These are phyloP conservation scores for Delitschia confertaspora DNA, from an alignment of 495 filamentous ascomycete genomes.

Conservation along the genomic window DNA sequence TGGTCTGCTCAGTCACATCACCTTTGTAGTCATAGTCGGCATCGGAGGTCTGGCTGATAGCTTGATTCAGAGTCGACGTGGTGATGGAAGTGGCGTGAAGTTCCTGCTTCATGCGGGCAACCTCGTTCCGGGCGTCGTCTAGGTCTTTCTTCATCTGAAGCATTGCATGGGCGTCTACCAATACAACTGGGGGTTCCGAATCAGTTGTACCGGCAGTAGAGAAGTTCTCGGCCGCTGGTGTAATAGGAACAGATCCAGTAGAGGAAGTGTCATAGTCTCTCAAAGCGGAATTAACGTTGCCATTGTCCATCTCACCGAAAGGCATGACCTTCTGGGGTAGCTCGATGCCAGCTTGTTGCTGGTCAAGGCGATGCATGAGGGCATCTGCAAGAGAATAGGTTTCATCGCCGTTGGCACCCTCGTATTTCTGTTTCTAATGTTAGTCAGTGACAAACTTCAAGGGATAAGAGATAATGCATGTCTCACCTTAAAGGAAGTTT, in stretches of 20 bases:
- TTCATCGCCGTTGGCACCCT: conserved; percentile 34
- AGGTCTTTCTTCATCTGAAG: conserved; percentile 62
- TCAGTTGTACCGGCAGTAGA: conserved; percentile 33
- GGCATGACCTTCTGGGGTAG: conserved; percentile 42
- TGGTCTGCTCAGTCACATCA: conserved; percentile 46
- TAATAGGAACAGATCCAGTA: conserved; percentile 47
- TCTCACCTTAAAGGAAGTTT: conserved; percentile 28
- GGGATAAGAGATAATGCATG: not conserved
- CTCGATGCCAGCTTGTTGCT: conserved; percentile 52
- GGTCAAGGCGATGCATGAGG: conserved; percentile 56
- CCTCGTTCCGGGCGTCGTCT: conserved; percentile 65
- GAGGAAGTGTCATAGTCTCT: conserved; percentile 35
- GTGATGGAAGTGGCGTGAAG: conserved; percentile 67
- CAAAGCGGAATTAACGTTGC: conserved; percentile 9
- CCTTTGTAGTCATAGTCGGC: conserved; percentile 41
- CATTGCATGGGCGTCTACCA: conserved; percentile 42
- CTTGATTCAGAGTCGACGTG: conserved; percentile 66
- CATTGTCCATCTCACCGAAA: conserved; percentile 1
- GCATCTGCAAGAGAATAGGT: conserved; percentile 44
- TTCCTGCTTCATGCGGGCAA: conserved; percentile 76
- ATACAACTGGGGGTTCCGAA: conserved; percentile 37
- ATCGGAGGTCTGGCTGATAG: conserved; percentile 54
- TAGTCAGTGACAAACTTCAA: conserved; percentile 34
- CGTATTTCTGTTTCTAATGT: conserved; percentile 46
- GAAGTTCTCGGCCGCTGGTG: conserved; percentile 48